phyloP scores from a whole-genome alignment of 371 early-diverging fungal genomes.

The Amoeboaphelidium protococcarum region DNA sequence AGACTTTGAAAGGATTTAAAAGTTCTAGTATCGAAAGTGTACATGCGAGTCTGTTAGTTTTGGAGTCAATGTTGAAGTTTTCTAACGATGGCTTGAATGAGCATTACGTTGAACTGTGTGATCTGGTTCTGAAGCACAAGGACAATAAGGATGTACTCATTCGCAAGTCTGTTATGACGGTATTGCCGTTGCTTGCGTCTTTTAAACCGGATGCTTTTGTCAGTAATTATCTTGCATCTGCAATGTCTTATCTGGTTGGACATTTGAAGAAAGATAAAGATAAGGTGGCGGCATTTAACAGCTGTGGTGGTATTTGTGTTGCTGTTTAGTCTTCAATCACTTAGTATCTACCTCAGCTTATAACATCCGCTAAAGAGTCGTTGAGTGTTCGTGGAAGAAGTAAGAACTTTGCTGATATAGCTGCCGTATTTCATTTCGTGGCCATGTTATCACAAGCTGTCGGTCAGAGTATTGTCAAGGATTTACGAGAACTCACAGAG shows the following conservation, averaged over 20 bases:
- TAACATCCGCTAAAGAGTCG: slow-evolving; percentile 40
- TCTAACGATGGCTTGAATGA: slow-evolving; percentile 68
- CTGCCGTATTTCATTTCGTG: slow-evolving; percentile 51
- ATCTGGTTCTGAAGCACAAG: slow-evolving; percentile 40
- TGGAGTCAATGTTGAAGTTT: slow-evolving; percentile 47
- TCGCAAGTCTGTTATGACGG: slow-evolving; percentile 46
- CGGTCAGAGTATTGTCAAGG: slow-evolving; percentile 56
- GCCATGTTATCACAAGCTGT: slow-evolving; percentile 65
- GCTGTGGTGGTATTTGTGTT: slow-evolving; percentile 62
- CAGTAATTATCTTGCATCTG: slow-evolving; percentile 34
- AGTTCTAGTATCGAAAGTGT: slow-evolving; percentile 43
- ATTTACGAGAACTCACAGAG: slow-evolving; percentile 64
- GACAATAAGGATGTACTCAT: slow-evolving; percentile 59
- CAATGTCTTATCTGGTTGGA: slow-evolving; percentile 43
- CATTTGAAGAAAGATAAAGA: slow-evolving; percentile 53
- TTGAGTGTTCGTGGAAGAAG: slow-evolving; percentile 15
- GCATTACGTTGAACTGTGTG: slow-evolving; percentile 44
- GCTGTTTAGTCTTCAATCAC: slow-evolving; percentile 52
- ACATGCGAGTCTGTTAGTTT: slow-evolving; percentile 62
- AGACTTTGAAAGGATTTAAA: slow-evolving; percentile 45
- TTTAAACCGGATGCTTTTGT: slow-evolving; percentile 56
- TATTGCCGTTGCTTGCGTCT: slow-evolving; percentile 54
- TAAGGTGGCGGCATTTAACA: slow-evolving; percentile 43
- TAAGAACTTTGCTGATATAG: neutral
- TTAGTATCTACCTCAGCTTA: slow-evolving; percentile 44